phyloP scores from a whole-genome alignment of 805 yeast genomes.

The Zygosaccharomyces rouxii region DNA sequence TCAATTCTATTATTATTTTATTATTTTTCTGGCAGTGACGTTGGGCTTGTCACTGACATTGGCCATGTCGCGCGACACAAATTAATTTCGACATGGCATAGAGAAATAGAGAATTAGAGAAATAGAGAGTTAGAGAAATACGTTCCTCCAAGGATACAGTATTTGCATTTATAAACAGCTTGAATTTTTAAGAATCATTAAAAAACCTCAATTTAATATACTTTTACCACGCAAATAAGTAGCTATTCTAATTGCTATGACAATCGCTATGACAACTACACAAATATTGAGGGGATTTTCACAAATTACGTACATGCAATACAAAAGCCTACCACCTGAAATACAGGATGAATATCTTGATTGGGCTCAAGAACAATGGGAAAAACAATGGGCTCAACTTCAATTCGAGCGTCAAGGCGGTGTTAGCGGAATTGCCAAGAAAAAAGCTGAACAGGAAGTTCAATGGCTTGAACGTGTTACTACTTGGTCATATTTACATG shows the following conservation, averaged over 20 bases:
- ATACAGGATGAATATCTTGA: conserved; percentile 14
- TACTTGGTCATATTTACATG: conserved; percentile 18
- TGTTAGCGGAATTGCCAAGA: conserved; percentile 11
- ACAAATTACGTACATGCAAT: conserved; percentile 11
- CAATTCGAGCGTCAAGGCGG: conserved; percentile 16
- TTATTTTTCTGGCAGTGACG: background rate
- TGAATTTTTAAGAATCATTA: background rate
- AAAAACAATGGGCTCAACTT: conserved; percentile 12
- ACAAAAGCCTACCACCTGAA: conserved; percentile 7
- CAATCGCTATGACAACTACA: background rate
- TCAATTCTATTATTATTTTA: conserved; percentile 1
- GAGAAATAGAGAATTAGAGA: conserved; percentile 1
- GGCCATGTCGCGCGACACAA: conserved; percentile 6
- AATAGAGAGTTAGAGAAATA: background rate
- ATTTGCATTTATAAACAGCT: background rate
- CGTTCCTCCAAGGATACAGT: background rate
- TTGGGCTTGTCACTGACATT: background rate
- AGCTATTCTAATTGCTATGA: background rate
- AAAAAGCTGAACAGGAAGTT: conserved; percentile 8
- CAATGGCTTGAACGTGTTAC: conserved; percentile 13
- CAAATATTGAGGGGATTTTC: conserved; percentile 7
- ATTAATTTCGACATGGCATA: background rate
- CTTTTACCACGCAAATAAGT: background rate
- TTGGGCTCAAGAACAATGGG: conserved; percentile 17
- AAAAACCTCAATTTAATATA: background rate